These are phyloP conservation scores for Hibiscus tridactylites DNA, from an alignment of 345 rosid genomes.

Conservation along the genomic window DNA sequence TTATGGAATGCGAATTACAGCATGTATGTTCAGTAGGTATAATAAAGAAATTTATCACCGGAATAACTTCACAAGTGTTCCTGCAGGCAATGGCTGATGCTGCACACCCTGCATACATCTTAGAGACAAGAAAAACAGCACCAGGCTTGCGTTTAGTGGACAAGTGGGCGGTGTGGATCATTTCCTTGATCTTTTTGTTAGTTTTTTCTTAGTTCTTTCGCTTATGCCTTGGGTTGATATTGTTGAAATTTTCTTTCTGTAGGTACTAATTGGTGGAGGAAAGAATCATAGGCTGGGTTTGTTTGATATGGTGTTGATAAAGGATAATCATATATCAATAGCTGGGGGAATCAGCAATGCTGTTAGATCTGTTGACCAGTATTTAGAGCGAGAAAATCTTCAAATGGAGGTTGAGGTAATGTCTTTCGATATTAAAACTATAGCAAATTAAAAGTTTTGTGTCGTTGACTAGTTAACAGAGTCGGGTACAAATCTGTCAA, in stretches of 20 bases:
- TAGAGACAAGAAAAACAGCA: conserved; percentile 95
- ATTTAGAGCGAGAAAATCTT: conserved; percentile 54
- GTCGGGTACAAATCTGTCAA: conserved; percentile 6
- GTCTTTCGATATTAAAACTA: not conserved
- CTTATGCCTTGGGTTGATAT: conserved; percentile 19
- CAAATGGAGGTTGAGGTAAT: conserved; percentile 94
- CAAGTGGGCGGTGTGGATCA: conserved; percentile 81
- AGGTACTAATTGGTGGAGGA: conserved; percentile 97
- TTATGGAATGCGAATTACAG: not conserved
- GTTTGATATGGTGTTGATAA: conserved; percentile 96
- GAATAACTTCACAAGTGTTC: conserved; percentile 6
- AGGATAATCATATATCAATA: conserved; percentile 92
- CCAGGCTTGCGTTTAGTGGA: conserved; percentile 88
- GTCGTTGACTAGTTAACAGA: not conserved
- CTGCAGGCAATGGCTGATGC: conserved; percentile 91
- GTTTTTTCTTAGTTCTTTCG: conserved; percentile 2
- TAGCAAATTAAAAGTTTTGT: not conserved
- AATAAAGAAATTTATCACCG: not conserved
- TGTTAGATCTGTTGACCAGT: conserved; percentile 63
- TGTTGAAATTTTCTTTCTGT: conserved; percentile 17
- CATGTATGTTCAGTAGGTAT: not conserved
- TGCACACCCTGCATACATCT: conserved; percentile 70
- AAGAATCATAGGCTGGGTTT: conserved; percentile 90
- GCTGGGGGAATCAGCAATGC: conserved; percentile 83
- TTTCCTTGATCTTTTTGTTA: conserved; percentile 14